Base-by-base conservation (phyloP, 2,329 filamentous ascomycete genomes). In the Exophiala alcalophila region DNA sequence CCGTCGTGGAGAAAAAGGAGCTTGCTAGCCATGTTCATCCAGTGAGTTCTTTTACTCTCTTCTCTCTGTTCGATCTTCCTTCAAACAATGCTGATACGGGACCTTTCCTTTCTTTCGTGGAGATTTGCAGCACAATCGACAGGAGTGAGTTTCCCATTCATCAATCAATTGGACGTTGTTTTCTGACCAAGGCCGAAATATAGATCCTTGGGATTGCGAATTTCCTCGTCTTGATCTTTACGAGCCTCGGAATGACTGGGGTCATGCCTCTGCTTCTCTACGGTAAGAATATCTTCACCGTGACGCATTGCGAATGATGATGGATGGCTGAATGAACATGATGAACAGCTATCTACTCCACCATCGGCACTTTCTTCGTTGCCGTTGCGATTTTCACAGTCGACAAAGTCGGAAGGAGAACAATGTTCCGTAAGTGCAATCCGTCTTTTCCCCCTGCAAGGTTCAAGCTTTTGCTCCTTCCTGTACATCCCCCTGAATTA, bases 351-450 rank as follows among this genome's bases (percentile, higher is more conserved):
- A 5, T 74, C 19, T 73, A 74, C 51, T 76, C 76, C 52, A 66
- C 76, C 36, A 74, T 74, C 50, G 76, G 75, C 59, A 76, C 76
- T 67, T 65, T 70, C 24, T 45, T 77, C 1, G 85, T 82, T 0
- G 66, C 84, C 8, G 73, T 86, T 40, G 83, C 80, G 44, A 81
- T 84, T 36, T 85, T 84, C 54, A 85, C 81, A 0, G 66, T 86
- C 0, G 83, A 86, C 55, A 71, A 76, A 0, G 83, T 86, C 39
- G 83, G 83, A 5, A 73, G 83, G 8, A 72, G 83, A n/a, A 46
- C 38, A 6, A 43, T 50, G 42, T 46, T 50, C 26, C 42, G 46
- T 49, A 37, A 41, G 46, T 40, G 3, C 27, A 4, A 12, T 15
- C 27, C 14, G 7, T 14, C 4, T 30, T 21, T 36, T 8, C 18